Conservation (phyloP, 345 rosid genomes). For the Cochlearia excelsa region DNA sequence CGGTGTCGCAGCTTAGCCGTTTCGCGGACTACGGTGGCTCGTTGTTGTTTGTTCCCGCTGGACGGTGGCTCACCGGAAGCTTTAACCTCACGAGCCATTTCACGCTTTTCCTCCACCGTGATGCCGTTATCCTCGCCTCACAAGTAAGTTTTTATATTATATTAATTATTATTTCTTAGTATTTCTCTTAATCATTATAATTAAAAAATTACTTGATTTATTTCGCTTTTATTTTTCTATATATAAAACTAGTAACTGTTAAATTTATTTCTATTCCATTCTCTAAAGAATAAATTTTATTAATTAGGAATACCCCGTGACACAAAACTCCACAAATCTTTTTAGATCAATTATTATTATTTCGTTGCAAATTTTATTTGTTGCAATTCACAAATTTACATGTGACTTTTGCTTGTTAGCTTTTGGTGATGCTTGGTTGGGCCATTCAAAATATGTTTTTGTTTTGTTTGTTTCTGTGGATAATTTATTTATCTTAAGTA, state of each 20-base stretch:
- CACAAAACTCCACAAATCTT: slow-evolving; percentile 32
- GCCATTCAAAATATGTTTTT: slow-evolving; percentile 2
- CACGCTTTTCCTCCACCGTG: slow-evolving; percentile 72
- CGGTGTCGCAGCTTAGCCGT: slow-evolving; percentile 57
- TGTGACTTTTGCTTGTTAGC: slow-evolving; percentile 25
- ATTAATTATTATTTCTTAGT: not conserved
- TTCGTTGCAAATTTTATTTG: not conserved
- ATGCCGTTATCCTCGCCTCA: slow-evolving; percentile 78
- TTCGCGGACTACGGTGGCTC: slow-evolving; percentile 65
- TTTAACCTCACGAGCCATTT: slow-evolving; percentile 38
- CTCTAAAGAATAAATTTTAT: not conserved
- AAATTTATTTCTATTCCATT: not conserved
- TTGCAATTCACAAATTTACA: slow-evolving; percentile 15
- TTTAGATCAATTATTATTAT: not conserved
- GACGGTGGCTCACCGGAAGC: slow-evolving; percentile 83
- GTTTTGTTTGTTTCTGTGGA: not conserved
- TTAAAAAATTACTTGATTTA: not conserved
- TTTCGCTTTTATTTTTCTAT: not conserved
- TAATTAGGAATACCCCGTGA: slow-evolving; percentile 27
- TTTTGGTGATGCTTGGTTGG: slow-evolving; percentile 28
- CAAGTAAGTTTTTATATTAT: slow-evolving; percentile 43
- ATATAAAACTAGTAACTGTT: too few species aligned
- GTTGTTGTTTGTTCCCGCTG: slow-evolving; percentile 73
- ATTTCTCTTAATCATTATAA: not conserved
- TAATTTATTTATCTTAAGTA: not conserved